Percentiles rank a stretch among this genome's conserved stretches.
Conservation (phyloP, 2,329 filamentous ascomycete genomes). For the Epichloe amarillans region DNA sequence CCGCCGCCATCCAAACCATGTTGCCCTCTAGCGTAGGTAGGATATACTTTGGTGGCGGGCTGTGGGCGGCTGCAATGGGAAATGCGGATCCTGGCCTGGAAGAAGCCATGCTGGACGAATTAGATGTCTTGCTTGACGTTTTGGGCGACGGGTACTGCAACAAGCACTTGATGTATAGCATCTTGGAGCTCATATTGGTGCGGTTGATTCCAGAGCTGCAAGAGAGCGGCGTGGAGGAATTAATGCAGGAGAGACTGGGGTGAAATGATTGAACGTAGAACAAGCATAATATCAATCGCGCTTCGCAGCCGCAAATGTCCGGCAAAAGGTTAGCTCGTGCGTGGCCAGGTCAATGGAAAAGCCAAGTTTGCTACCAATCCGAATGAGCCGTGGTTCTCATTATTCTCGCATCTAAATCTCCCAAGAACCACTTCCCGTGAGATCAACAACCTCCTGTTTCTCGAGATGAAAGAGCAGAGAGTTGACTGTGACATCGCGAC, state of each 20-base stretch:
- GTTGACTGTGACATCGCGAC: conserved; percentile 10
- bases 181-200: conserved; percentile 72
- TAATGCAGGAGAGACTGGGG: conserved; percentile 59
- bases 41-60: conserved; percentile 35
- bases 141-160: conserved; percentile 81
- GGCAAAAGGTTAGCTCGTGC: not conserved
- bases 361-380: conserved; percentile 6
- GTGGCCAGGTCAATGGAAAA: conserved; percentile 8
- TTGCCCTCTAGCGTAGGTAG: conserved; percentile 33
- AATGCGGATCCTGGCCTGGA: conserved; percentile 20
- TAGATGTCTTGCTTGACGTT: conserved; percentile 56
- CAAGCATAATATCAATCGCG: too few relatives aligned
- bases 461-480: conserved; percentile 8
- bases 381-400: conserved; percentile 9
- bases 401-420: conserved; percentile 6
- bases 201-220: conserved; percentile 73
- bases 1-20: conserved; percentile 40
- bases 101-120: conserved; percentile 35
- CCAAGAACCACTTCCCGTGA: conserved; percentile 5
- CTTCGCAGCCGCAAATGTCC: too few relatives aligned
- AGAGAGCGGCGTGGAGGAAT: conserved; percentile 55
- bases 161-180: conserved; percentile 73
- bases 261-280: not conserved
- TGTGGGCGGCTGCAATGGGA: conserved; percentile 14
- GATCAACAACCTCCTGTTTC: conserved; percentile 8